phyloP scores from a whole-genome alignment of 176 grass and related monocot species.

The Bolboschoenus planiculmis region DNA sequence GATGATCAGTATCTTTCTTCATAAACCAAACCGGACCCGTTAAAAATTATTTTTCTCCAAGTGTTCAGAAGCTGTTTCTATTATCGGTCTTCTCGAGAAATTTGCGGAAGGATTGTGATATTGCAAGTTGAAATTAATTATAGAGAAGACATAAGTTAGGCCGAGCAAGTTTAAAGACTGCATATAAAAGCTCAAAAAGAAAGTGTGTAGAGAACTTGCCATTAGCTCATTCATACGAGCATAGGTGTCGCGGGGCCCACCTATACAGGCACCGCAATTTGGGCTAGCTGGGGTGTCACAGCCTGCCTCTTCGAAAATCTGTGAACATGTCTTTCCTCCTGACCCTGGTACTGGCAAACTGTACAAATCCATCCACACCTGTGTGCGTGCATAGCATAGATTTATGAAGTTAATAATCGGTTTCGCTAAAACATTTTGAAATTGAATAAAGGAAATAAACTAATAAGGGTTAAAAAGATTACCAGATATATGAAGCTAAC shows the following conservation, averaged over 20 bases:
- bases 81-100: background rate
- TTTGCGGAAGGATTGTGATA: background rate
- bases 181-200: background rate
- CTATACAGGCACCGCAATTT: constrained; percentile 76
- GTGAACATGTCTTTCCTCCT: constrained; percentile 76
- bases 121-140: background rate
- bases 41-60: too few relatives aligned
- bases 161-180: background rate
- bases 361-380: constrained; percentile 98
- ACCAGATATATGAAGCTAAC: background rate
- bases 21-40: background rate
- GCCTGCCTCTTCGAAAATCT: constrained; percentile 94
- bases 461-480: background rate
- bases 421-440: background rate
- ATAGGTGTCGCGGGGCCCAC: constrained; percentile 84
- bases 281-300: constrained; percentile 86
- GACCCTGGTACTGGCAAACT: constrained; percentile 59
- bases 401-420: background rate
- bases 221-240: constrained; percentile 72
- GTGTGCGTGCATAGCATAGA: background rate
- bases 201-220: constrained; percentile 26
- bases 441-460: background rate
- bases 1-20: too few relatives aligned
- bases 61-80: background rate
- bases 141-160: background rate